Conservation (phyloP, 768 basidiomycete species). For the Paxillus involutus region DNA sequence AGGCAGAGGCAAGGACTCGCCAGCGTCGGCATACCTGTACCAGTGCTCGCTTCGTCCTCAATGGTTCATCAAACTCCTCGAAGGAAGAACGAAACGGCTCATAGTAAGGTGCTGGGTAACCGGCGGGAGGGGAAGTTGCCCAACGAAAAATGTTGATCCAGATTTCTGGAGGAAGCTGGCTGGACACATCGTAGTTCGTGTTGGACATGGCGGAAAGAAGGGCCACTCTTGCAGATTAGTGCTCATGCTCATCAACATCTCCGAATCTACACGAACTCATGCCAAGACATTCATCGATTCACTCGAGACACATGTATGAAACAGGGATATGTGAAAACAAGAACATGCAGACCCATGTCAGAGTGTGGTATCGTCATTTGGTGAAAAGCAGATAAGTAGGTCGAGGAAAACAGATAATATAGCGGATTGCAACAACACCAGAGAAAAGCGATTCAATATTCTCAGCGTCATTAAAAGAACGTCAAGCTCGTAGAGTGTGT, state of each 20-base stretch:
- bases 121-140: conserved; percentile 34
- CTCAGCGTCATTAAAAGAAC: conserved; percentile 30
- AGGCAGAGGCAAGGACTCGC: conserved; percentile 43
- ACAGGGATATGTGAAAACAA: conserved; percentile 9
- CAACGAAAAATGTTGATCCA: conserved; percentile 53
- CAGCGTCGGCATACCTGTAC: conserved; percentile 59
- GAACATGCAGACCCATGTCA: conserved; percentile 17
- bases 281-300: conserved; percentile 1
- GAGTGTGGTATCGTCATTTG: conserved; percentile 31
- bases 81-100: conserved; percentile 45
- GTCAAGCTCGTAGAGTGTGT: conserved; percentile 31
- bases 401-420: conserved; percentile 29
- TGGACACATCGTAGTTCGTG: background rate
- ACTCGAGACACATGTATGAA: background rate
- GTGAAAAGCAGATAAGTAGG: conserved; percentile 28
- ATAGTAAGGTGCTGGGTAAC: conserved; percentile 35
- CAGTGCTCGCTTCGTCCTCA: conserved; percentile 41
- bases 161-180: conserved; percentile 48
- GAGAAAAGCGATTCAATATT: conserved; percentile 11
- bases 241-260: background rate
- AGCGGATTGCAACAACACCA: conserved; percentile 28
- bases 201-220: background rate
- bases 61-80: conserved; percentile 27
- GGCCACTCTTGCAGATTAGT: no score
- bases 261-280: conserved; percentile 1